Base-by-base conservation (phyloP, 495 filamentous ascomycete species). In the Thozetella sp. region DNA sequence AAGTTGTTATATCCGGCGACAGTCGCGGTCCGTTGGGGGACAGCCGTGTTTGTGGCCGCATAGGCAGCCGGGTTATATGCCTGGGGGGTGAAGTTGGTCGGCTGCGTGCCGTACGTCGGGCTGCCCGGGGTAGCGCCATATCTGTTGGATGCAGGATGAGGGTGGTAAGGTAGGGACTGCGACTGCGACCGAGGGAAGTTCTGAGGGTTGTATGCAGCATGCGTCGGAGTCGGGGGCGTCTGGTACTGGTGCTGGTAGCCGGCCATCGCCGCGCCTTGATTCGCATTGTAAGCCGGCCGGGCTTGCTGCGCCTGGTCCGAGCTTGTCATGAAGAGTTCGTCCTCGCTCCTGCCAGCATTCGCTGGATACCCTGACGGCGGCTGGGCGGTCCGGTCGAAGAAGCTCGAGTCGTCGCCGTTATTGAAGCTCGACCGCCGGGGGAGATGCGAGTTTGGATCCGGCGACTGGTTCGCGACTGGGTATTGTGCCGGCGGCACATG, bases 121-220 rank as follows among this genome's bases (percentile, higher is more conserved):
- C 71, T 75, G 57, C 60, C 63, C 30, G 73, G 60, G 22, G 66
- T 53, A 24, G 15, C 57, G 26, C 53, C 56, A 30, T 71, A 75
- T 58, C 76, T 71, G 37, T 64, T 30, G 22, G 72, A 53, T 13
- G 62, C 51, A 1, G 76, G 72, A 43, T 72, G 68, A 48, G 75
- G 77, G 40, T 75, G 76, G 51, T 76, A 79, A 26, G 75, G 81
- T 26, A 77, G 60, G n/a, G 69, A 70, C 2, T 71, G 76, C 20
- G 88, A 84, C 50, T 90, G 83, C 2, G 89, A 82, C 10, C 85
- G 77, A 50, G 81, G 85, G 70, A 93, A 97, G 54, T 89, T 77
- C 71, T 93, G 91, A 1, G 93, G 93, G 63, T 97, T 96, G 72
- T 97, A 97, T 1, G 85, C 76, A 15, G 80, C 71, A 51, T 85